Evolutionary conservation across 73 alveolate species (phyloP).

Genomic region (Blepharisma stoltei): DNA sequence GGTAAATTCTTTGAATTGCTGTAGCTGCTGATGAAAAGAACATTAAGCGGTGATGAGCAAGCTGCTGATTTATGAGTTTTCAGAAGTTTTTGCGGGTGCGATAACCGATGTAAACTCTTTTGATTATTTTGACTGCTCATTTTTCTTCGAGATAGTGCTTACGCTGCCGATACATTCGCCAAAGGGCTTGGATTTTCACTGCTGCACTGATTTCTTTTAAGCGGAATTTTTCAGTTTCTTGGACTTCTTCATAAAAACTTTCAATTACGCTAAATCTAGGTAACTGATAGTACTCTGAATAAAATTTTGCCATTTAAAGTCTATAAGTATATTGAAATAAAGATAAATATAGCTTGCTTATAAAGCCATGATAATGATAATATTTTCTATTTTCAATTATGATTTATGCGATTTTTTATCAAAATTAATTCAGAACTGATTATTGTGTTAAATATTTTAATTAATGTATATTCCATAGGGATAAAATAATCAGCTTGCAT

Average conservation of each 20-base stretch:
- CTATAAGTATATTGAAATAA: too few relatives aligned
- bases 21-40: neutral
- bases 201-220: slow-evolving; percentile 14
- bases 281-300: too few relatives aligned
- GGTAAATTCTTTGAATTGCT: slow-evolving; percentile 28
- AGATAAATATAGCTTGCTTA: too few relatives aligned
- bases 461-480: too few relatives aligned
- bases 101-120: slow-evolving; percentile 1
- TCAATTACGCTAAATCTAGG: neutral
- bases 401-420: too few relatives aligned
- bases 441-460: too few relatives aligned
- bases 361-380: too few relatives aligned
- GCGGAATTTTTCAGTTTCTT: slow-evolving; percentile 12
- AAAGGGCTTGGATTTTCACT: neutral
- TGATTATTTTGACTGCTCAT: neutral
- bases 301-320: too few relatives aligned
- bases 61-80: neutral
- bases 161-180: neutral
- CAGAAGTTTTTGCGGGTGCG: neutral
- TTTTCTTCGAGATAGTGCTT: neutral
- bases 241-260: slow-evolving; percentile 8
- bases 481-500: too few relatives aligned
- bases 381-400: too few relatives aligned
- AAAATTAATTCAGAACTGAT: too few relatives aligned
- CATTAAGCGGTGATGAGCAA: neutral